Conservation (phyloP, 768 basidiomycete genomes). For the Leccinellum luteum region DNA sequence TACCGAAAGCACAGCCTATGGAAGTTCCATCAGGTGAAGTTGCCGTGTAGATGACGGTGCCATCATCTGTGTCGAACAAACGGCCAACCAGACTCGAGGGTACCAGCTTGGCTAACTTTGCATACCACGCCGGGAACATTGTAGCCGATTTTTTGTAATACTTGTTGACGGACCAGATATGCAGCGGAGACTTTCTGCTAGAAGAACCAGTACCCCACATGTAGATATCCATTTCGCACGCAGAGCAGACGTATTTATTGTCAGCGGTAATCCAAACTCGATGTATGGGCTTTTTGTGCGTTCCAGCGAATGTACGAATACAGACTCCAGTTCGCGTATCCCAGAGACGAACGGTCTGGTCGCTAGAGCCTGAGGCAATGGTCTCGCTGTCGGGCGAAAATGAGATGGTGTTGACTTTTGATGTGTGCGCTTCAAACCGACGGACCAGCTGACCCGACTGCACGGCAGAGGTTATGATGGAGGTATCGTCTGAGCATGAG, state of each 20-base stretch:
- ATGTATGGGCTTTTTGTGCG: slow-evolving; percentile 15
- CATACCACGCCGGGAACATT: slow-evolving; percentile 16
- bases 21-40: slow-evolving; percentile 10
- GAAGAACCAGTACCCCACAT: slow-evolving; percentile 9
- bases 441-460: slow-evolving; percentile 7
- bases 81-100: slow-evolving; percentile 4
- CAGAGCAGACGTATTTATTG: slow-evolving; percentile 9
- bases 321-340: slow-evolving; percentile 19
- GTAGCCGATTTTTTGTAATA: slow-evolving; percentile 5
- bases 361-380: slow-evolving; percentile 23
- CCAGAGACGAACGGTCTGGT: slow-evolving; percentile 25
- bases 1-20: not conserved
- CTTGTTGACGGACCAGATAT: slow-evolving; percentile 15
- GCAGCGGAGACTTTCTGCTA: slow-evolving; percentile 6
- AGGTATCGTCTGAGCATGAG: slow-evolving; percentile 13
- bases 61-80: slow-evolving; percentile 9
- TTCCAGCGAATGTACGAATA: slow-evolving; percentile 10
- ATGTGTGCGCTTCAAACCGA: slow-evolving; percentile 16
- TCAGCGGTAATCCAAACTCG: slow-evolving; percentile 21
- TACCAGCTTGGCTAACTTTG: slow-evolving; percentile 6
- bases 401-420: slow-evolving; percentile 17
- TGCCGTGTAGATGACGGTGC: not conserved
- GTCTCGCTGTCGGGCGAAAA: slow-evolving; percentile 18
- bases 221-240: slow-evolving; percentile 14
- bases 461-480: slow-evolving; percentile 14